These are phyloP conservation scores for Lentinula lateritia DNA, from an alignment of 768 basidiomycete species.

Conservation along the genomic window DNA sequence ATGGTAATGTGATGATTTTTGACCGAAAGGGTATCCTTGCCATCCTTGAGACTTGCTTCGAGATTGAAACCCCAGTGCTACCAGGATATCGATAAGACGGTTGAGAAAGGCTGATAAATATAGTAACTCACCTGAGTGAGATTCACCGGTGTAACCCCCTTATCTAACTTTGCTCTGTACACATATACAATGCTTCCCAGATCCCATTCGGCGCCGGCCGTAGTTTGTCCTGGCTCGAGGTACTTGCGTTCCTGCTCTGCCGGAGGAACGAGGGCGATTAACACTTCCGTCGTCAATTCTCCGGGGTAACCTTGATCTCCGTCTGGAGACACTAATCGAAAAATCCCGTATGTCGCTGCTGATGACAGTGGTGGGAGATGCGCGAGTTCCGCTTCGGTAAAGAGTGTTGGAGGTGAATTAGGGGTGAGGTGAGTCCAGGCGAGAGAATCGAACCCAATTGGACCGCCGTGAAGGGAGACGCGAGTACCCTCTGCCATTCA, in stretches of 20 bases:
- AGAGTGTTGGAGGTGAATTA: constrained; percentile 40
- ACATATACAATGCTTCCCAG: constrained; percentile 65
- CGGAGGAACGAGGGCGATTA: constrained; percentile 43
- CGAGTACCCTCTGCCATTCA: constrained; percentile 33
- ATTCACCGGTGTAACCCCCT: constrained; percentile 65
- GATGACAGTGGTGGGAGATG: constrained; percentile 28
- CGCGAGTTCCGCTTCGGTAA: constrained; percentile 46
- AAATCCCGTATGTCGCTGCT: constrained; percentile 39
- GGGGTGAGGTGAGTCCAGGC: constrained; percentile 44
- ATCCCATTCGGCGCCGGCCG: constrained; percentile 31
- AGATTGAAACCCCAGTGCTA: constrained; percentile 85
- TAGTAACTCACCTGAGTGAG: constrained; percentile 55
- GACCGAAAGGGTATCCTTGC: constrained; percentile 39
- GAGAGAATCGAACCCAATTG: constrained; percentile 54
- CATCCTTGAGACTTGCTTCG: constrained; percentile 54
- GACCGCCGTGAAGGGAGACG: constrained; percentile 73
- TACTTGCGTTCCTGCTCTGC: constrained; percentile 21
- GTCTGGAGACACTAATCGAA: constrained; percentile 51
- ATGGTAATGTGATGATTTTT: constrained; percentile 42
- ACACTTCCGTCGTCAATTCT: constrained; percentile 50
- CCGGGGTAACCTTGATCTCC: constrained; percentile 74
- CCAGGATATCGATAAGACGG: background rate
- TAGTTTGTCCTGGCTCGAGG: constrained; percentile 20
- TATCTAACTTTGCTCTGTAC: constrained; percentile 66
- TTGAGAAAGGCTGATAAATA: background rate